Base-by-base conservation (phyloP, 306 rosid species). In the Prunus dulcis region DNA sequence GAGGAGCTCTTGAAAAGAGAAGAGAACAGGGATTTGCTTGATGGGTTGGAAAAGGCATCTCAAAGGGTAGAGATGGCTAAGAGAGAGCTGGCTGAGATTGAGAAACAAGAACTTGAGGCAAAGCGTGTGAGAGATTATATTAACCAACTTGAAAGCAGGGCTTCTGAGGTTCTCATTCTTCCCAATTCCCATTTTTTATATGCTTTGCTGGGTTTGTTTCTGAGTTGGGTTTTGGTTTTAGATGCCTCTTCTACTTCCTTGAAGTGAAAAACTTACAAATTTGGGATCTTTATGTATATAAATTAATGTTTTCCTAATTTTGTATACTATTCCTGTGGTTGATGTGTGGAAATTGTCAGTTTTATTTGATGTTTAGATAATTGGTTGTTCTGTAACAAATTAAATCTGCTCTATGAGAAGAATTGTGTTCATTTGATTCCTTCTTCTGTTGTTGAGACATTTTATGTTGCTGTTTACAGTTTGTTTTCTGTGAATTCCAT, bases 41-140 rank as follows among this genome's bases (percentile, higher is more conserved):
- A 86, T 78, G 97, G 96, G 20, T 78, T 93, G 82, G 91, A 89
- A 81, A 78, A 82, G 84, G 97, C 97, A 9, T 83, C 96, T 2
- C 81, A 69, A 80, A 89, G 93, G 74, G 96, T 93, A 50, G 94
- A 90, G 79, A 83, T 57, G 67, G 90, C 96, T 20, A 84, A 74
- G 83, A 79, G 72, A 71, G 88, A 86, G 67, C 89, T 93, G 9
- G 96, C 88, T 20, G 79, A 82, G 79, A 89, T 93, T 53, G 84
- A 89, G 57, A 75, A 75, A 61, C 97, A 84, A 69, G 88, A 90
- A 76, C 75, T 77, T 49, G 93, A 88, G 55, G 87, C 85, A 0
- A 90, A 86, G 83, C 83, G 72, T 55, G 75, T 78, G 63, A 86
- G 82, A 76, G 89, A 86, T n/a, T 86, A 90, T 46, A 67, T 90